phyloP scores from a whole-genome alignment of 1,284 basidiomycete species.

The Xerocomus amazonicus region DNA sequence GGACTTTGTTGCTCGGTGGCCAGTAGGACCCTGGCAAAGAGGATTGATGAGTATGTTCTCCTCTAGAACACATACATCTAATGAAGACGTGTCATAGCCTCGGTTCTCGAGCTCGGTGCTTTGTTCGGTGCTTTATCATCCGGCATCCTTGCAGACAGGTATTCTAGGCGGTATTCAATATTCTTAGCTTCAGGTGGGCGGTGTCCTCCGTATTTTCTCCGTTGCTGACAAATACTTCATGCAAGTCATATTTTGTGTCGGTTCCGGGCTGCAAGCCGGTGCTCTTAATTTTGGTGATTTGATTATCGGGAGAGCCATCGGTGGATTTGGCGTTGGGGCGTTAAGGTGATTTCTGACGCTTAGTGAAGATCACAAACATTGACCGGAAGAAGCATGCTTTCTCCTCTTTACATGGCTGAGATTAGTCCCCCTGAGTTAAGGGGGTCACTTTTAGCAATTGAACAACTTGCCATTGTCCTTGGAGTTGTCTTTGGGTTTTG shows the following conservation, averaged over 20 bases:
- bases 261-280: slow-evolving; percentile 64
- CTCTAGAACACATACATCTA: background rate
- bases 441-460: slow-evolving; percentile 76
- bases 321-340: slow-evolving; percentile 77
- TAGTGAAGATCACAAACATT: background rate
- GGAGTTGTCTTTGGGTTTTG: slow-evolving; percentile 80
- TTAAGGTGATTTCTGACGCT: slow-evolving; percentile 46
- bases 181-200: slow-evolving; percentile 60
- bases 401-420: slow-evolving; percentile 79
- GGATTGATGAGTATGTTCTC: slow-evolving; percentile 65
- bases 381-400: slow-evolving; percentile 57
- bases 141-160: slow-evolving; percentile 64
- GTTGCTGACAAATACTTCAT: background rate
- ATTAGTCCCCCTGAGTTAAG: slow-evolving; percentile 77
- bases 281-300: slow-evolving; percentile 56
- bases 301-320: slow-evolving; percentile 65
- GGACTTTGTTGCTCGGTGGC: slow-evolving; percentile 64
- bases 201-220: background rate
- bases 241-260: slow-evolving; percentile 68
- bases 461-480: slow-evolving; percentile 75
- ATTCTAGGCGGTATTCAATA: slow-evolving; percentile 65
- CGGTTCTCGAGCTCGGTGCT: slow-evolving; percentile 73
- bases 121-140: slow-evolving; percentile 65
- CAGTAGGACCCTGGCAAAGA: slow-evolving; percentile 65
- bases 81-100: slow-evolving; percentile 44